Base-by-base conservation (phyloP, 1,139 yeast species). In the Wickerhamomyces sp. region DNA sequence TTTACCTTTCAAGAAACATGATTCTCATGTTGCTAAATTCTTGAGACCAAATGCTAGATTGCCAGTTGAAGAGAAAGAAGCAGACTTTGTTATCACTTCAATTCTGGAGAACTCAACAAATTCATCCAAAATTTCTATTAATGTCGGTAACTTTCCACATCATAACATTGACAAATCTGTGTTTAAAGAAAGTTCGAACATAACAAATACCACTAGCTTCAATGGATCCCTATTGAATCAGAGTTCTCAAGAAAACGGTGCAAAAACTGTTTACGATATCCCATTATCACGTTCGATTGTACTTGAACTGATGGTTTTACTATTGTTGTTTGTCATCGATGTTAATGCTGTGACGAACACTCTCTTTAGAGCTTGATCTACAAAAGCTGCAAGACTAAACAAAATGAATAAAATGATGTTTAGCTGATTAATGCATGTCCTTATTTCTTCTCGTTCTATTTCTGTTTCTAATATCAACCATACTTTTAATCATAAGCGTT, bases 1-100 rank as follows among this genome's bases (percentile, higher is more conserved):
- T 35, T 56, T 74, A 19, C 77, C 78, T 2, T 72, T 72, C 52
- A 70, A 68, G 50, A 71, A 72, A 47, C 58, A 57, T 21, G 70
- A 66, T 41, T 32, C 49, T 3, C 54, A 48, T 19, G 36, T 49
- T 42, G 56, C 55, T 19, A 52, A 51, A 34, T 45, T 49, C 37
- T 43, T 48, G 33, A 45, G 54, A 43, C 49, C 57, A 33, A 42
- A 55, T 47, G 38, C 59, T 14, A 43, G 50, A 38, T 26, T 49
- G 13, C 49, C 54, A 25, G 47, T 44, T 14, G 59, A 54, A 37
- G 54, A 55, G 26, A 48, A 51, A 37, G 55, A 48, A 19, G 55
- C 59, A 21, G 58, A 55, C 36, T 50, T 48, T 36, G 40, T 49
- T 5, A 43, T 54, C 7, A 53, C 46, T 31, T 52, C 56, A 4